Percentiles rank a stretch among this genome's conserved stretches.
Conservation (phyloP, 2,329 filamentous ascomycete genomes). For the Alternaria alternata region DNA sequence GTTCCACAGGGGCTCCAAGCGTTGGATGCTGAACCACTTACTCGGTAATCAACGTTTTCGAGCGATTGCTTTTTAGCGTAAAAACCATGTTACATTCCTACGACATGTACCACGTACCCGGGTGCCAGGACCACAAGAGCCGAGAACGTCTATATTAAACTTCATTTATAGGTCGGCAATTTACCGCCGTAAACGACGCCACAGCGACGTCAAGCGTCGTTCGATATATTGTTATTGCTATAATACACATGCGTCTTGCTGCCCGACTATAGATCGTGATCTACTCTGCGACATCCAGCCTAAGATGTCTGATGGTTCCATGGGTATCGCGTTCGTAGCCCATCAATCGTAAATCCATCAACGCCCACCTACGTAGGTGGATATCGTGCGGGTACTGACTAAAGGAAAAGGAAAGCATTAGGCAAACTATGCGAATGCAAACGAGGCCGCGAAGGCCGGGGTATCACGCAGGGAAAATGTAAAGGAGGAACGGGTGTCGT, state of each 20-base stretch:
- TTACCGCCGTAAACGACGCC: slow-evolving; percentile 23
- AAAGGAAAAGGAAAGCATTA: slow-evolving; percentile 17
- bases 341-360: slow-evolving; percentile 26
- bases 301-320: not conserved
- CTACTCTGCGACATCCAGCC: not conserved
- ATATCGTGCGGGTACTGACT: slow-evolving; percentile 26
- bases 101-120: slow-evolving; percentile 1
- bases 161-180: slow-evolving; percentile 16
- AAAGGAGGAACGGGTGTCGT: slow-evolving; percentile 17
- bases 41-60: slow-evolving; percentile 8
- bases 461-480: slow-evolving; percentile 42
- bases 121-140: slow-evolving; percentile 7
- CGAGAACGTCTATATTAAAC: slow-evolving; percentile 21
- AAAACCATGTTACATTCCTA: not conserved
- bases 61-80: slow-evolving; percentile 2
- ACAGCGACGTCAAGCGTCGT: not conserved
- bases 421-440: slow-evolving; percentile 33
- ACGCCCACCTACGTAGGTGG: slow-evolving; percentile 27
- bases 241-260: slow-evolving; percentile 7
- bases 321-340: slow-evolving; percentile 11
- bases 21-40: not conserved
- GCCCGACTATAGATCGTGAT: slow-evolving; percentile 2
- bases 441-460: slow-evolving; percentile 33
- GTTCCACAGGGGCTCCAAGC: slow-evolving; percentile 1
- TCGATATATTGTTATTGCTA: slow-evolving; percentile 6